Conservation (phyloP, 2,329 filamentous ascomycete species). For the Tolypocladium tropicale region DNA sequence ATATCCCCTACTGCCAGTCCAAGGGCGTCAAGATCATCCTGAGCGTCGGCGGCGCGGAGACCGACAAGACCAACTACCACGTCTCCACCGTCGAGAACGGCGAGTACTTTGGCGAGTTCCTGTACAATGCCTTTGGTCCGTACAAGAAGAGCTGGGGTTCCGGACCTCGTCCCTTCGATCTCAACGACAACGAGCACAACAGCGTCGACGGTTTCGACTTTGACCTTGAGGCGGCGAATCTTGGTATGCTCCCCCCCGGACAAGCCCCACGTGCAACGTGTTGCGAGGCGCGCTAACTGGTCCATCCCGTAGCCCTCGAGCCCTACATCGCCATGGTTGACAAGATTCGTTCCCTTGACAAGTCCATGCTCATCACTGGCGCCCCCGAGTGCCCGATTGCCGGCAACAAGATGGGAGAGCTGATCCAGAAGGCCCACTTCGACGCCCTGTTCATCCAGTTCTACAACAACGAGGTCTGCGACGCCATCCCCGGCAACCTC, state of each 20-base stretch:
- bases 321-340: slow-evolving; percentile 29
- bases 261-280: background rate
- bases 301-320: slow-evolving; percentile 13
- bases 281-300: background rate
- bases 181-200: slow-evolving; percentile 11
- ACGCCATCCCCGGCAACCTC: slow-evolving; percentile 18
- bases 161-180: slow-evolving; percentile 30
- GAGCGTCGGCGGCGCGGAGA: slow-evolving; percentile 24
- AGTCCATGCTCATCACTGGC: slow-evolving; percentile 27
- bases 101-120: slow-evolving; percentile 24
- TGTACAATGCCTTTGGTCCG: slow-evolving; percentile 28
- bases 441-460: slow-evolving; percentile 37
- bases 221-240: slow-evolving; percentile 24
- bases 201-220: slow-evolving; percentile 32
- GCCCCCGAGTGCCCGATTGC: slow-evolving; percentile 33
- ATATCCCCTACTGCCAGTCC: slow-evolving; percentile 30
- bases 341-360: slow-evolving; percentile 20
- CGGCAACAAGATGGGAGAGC: slow-evolving; percentile 17
- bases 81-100: slow-evolving; percentile 20
- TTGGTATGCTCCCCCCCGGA: slow-evolving; percentile 14
- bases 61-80: slow-evolving; percentile 20
- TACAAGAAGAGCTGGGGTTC: slow-evolving; percentile 16
- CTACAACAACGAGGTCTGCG: slow-evolving; percentile 35
- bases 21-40: slow-evolving; percentile 32
- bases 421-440: slow-evolving; percentile 30